phyloP scores from a whole-genome alignment of 352 stramenopile species.

The Paralagenidium karlingii region DNA sequence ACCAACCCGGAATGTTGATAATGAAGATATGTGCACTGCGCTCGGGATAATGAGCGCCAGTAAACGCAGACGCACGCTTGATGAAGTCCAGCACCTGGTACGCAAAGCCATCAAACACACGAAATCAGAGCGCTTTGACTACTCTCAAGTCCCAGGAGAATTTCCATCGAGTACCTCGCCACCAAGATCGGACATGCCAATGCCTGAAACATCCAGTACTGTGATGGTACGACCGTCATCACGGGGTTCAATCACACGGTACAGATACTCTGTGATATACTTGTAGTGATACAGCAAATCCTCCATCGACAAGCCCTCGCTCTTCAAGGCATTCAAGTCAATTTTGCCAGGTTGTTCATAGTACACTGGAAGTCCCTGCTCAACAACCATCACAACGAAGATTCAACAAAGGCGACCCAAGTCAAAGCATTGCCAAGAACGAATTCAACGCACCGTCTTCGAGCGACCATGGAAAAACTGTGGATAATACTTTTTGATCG shows the following conservation, averaged over 20 bases:
- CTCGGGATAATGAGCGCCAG: conserved; percentile 88
- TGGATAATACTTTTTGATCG: conserved; percentile 88
- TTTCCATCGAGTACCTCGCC: no score
- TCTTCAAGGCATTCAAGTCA: conserved; percentile 71
- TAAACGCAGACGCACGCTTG: conserved; percentile 76
- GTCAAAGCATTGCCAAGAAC: neutral
- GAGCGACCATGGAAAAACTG: conserved; percentile 84
- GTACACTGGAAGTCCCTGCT: conserved; percentile 67
- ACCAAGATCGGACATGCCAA: conserved; percentile 81
- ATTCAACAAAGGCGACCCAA: conserved; percentile 5
- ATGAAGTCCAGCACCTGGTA: conserved; percentile 88
- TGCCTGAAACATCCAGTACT: conserved; percentile 73
- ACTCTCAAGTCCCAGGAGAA: no score
- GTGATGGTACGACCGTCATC: conserved; percentile 67
- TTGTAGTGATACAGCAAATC: conserved; percentile 84
- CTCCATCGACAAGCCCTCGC: conserved; percentile 79
- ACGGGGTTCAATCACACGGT: conserved; percentile 64
- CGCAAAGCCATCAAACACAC: no score
- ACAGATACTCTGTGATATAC: conserved; percentile 88
- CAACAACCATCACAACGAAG: neutral
- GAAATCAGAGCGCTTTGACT: no score
- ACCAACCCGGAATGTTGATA: conserved; percentile 93
- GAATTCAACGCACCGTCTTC: conserved; percentile 16
- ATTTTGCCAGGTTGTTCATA: conserved; percentile 82
- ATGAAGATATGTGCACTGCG: conserved; percentile 91